Conservation (phyloP, 805 yeast genomes). For the Kazachstania kunashirensis region DNA sequence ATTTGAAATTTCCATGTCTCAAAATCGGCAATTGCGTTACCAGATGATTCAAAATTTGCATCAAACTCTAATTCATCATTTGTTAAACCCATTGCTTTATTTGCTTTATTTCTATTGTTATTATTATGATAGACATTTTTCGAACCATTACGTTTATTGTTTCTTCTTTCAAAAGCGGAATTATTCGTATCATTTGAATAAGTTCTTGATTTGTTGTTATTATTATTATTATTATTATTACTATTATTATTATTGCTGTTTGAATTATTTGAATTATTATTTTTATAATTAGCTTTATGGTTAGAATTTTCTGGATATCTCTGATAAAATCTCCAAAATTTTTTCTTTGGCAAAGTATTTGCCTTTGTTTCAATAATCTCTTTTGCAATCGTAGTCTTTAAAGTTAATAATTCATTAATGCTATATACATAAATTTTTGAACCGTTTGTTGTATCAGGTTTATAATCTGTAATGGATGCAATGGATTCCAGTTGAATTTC, state of each 20-base stretch:
- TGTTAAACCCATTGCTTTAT: constrained; percentile 2
- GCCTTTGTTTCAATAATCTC: constrained; percentile 28
- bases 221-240: constrained; percentile 8
- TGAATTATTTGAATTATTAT: too few relatives aligned
- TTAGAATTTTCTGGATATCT: constrained; percentile 14
- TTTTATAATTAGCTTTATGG: constrained; percentile 5
- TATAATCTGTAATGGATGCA: constrained; percentile 14
- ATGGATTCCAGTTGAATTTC: constrained; percentile 4
- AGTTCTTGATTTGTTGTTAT: constrained; percentile 9
- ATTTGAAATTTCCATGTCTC: constrained; percentile 34
- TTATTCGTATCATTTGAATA: constrained; percentile 8
- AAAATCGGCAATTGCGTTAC: constrained; percentile 33
- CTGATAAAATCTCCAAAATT: constrained; percentile 40
- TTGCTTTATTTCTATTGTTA: neutral
- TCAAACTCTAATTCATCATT: constrained; percentile 26
- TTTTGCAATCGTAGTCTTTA: constrained; percentile 19
- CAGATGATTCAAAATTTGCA: constrained; percentile 26
- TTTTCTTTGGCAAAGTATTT: constrained; percentile 35
- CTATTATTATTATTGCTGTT: too few relatives aligned
- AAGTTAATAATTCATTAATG: constrained; percentile 20
- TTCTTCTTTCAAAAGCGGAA: constrained; percentile 8
- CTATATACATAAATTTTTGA: constrained; percentile 18
- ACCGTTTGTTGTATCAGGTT: constrained; percentile 8
- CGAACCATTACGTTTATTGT: constrained; percentile 6
- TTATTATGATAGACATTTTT: neutral